Evolutionary conservation across 306 rosid species (phyloP).

Genomic region (Neltuma alba): DNA sequence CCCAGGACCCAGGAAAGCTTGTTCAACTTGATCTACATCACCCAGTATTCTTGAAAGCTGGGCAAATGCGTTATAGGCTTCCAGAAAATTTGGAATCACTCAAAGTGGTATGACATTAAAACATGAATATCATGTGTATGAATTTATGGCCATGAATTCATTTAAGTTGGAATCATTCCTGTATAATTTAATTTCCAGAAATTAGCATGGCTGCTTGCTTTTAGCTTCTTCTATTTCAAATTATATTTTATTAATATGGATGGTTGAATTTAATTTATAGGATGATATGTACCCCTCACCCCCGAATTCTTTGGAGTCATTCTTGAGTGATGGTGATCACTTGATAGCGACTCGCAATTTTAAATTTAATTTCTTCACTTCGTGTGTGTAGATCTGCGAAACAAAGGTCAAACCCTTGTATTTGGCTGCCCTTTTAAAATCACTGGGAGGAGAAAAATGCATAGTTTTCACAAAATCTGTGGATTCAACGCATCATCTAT

Average conservation of each 20-base stretch:
- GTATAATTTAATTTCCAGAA: conserved; percentile 4
- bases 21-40: conserved; percentile 82
- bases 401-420: conserved; percentile 78
- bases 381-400: conserved; percentile 67
- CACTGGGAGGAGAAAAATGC: conserved; percentile 79
- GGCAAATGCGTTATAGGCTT: conserved; percentile 75
- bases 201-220: conserved; percentile 6
- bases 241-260: not conserved
- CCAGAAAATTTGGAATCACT: conserved; percentile 83
- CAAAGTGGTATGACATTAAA: conserved; percentile 60
- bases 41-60: conserved; percentile 81
- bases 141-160: not conserved
- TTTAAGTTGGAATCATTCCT: conserved; percentile 1
- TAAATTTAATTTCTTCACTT: conserved; percentile 10
- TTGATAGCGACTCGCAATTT: conserved; percentile 19
- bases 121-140: not conserved
- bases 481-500: conserved; percentile 86
- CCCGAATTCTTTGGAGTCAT: not conserved
- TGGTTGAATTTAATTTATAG: not conserved
- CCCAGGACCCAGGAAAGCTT: conserved; percentile 92
- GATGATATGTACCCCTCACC: not conserved
- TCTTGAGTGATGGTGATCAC: conserved; percentile 12
- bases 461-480: conserved; percentile 90
- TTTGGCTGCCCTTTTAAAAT: conserved; percentile 80
- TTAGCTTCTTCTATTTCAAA: not conserved